Conservation (phyloP, 805 yeast genomes). For the Cyberlindnera maritima region DNA sequence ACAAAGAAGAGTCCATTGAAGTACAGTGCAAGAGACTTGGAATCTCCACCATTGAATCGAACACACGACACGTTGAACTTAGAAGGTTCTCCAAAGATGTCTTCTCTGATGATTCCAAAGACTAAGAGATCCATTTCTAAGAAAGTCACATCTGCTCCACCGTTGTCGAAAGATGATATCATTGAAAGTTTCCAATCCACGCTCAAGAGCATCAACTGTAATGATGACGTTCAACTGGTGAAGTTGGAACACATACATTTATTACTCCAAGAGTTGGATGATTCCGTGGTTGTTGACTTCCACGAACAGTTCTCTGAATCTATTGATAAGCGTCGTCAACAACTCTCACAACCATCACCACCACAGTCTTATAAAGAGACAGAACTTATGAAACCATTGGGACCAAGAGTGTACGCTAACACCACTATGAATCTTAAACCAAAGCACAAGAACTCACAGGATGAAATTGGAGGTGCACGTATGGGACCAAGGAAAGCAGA, state of each 20-base stretch:
- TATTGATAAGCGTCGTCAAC: conserved; percentile 2
- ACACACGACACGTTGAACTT: conserved; percentile 13
- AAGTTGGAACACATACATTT: conserved; percentile 18
- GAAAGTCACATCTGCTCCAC: background rate
- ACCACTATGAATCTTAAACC: background rate
- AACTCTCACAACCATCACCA: background rate
- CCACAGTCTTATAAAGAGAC: background rate
- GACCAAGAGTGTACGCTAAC: background rate
- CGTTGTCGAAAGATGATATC: conserved; percentile 4
- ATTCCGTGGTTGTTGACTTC: conserved; percentile 10
- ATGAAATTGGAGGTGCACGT: background rate
- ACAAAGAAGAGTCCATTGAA: conserved; percentile 21
- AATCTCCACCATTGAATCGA: conserved; percentile 6
- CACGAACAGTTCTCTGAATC: conserved; percentile 3
- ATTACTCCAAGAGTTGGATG: conserved; percentile 18
- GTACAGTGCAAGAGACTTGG: conserved; percentile 5
- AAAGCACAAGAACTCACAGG: background rate
- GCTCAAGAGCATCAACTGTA: conserved; percentile 2
- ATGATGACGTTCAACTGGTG: conserved; percentile 15
- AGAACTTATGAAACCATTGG: background rate
- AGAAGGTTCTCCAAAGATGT: background rate
- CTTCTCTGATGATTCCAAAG: background rate
- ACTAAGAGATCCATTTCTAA: background rate
- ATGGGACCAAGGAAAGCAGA: conserved; percentile 21
- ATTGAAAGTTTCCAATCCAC: conserved; percentile 10